Evolutionary conservation across 768 basidiomycete genomes (phyloP).

Genomic region (Pleurotus giganteus): DNA sequence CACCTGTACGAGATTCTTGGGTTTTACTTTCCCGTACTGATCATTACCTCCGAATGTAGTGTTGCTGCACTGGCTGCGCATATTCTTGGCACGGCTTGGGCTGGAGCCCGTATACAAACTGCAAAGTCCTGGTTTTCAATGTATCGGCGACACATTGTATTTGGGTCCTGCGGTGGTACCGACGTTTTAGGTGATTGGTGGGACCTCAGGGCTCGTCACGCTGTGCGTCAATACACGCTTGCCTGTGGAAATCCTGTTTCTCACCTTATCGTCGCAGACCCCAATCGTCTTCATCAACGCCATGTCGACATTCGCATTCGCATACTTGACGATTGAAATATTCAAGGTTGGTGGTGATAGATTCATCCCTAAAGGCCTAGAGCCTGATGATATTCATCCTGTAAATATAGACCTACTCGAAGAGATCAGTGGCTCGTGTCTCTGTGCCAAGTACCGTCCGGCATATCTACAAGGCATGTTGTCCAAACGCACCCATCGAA

Average conservation of each 20-base stretch:
- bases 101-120: conserved; percentile 37
- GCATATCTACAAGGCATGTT: conserved; percentile 44
- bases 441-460: conserved; percentile 44
- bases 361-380: neutral
- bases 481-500: neutral
- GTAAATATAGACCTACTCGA: conserved; percentile 39
- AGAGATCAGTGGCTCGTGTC: conserved; percentile 45
- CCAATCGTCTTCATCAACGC: conserved; percentile 38
- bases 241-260: neutral
- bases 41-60: conserved; percentile 23
- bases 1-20: conserved; percentile 2
- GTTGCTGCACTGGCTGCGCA: conserved; percentile 46
- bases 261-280: conserved; percentile 25
- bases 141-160: conserved; percentile 34
- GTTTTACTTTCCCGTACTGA: neutral
- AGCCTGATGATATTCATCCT: neutral
- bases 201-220: conserved; percentile 29
- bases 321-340: conserved; percentile 39
- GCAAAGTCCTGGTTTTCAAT: conserved; percentile 26
- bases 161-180: conserved; percentile 34
- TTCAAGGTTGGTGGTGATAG: conserved; percentile 31
- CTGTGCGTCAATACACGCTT: conserved; percentile 27
- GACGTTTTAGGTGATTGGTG: conserved; percentile 45
- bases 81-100: conserved; percentile 45
- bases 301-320: conserved; percentile 32